Base-by-base conservation (phyloP, 2,329 filamentous ascomycete species). In the Penicillium sp. region DNA sequence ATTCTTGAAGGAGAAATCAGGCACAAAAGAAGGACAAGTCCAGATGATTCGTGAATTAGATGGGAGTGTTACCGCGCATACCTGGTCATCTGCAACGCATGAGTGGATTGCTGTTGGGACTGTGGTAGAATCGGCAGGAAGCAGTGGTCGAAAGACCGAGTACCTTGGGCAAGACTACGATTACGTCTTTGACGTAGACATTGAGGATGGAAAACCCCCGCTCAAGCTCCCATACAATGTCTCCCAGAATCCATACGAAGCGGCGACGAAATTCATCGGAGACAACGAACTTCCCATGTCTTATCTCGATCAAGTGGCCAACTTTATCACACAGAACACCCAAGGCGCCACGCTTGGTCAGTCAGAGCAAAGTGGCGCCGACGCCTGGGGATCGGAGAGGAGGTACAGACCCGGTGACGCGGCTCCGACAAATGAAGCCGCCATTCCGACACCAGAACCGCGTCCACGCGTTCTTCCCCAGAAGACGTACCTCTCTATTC, bases 11-110 rank as follows among this genome's bases (percentile, higher is more conserved):
- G 81, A 80, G 47, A 90, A 90, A 58, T 82, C 83, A 0, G 93
- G 93, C 3, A 93, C 88, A n/a, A 95, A 95, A 69, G 93, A 98
- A 55, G 93, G 93, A 0, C 91, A 98, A 64, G 86, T 95, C 4
- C 85, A 94, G 61, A 94, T 95, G 82, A 91, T 96, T 60, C 82
- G 80, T 50, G 86, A 95, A 66, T 73, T 80, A 6, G 84, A 95
- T 61, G 89, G 89, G 39, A 88, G 82, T 44, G 78, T 96, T 28
- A 89, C 86, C 4, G 90, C 90, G 7, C 88, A 97, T 64, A 84
- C 88, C 52, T 97, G 91, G 91, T 94, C 90, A 54, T 58, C 69
- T 61, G 73, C 80, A 54, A 77, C 84, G 52, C 77, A 82, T 44
- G 77, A 90, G 65, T 96, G 90, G 90, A 76, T 89, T 48, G 86